Evolutionary conservation across 805 yeast genomes (phyloP).

Genomic region (Jamesozyma piceae): DNA sequence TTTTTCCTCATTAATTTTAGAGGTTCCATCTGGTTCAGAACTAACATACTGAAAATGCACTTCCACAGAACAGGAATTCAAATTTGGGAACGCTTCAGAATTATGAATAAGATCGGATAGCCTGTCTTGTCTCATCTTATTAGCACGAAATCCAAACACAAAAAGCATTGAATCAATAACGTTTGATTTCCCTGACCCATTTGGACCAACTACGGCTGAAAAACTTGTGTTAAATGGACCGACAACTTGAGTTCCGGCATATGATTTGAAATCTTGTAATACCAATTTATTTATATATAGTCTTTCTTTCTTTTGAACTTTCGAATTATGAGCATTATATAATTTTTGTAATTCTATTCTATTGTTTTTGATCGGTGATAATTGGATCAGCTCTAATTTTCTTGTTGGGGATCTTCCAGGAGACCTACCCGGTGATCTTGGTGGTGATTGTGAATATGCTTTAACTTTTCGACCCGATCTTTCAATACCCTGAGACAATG

Average conservation of each 20-base stretch:
- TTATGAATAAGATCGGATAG: constrained; percentile 88
- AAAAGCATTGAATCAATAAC: constrained; percentile 93
- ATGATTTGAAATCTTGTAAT: constrained; percentile 82
- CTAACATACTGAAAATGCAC: constrained; percentile 73
- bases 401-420: constrained; percentile 32
- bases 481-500: constrained; percentile 16
- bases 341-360: constrained; percentile 27
- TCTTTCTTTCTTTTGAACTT: constrained; percentile 38
- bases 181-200: constrained; percentile 96
- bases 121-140: constrained; percentile 93
- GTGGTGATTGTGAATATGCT: constrained; percentile 24
- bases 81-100: constrained; percentile 59
- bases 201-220: constrained; percentile 97
- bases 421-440: constrained; percentile 27
- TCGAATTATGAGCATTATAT: constrained; percentile 21
- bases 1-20: constrained; percentile 43
- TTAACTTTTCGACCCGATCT: constrained; percentile 30
- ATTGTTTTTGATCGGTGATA: constrained; percentile 33
- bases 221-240: constrained; percentile 94
- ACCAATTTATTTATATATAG: constrained; percentile 68
- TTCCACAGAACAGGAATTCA: constrained; percentile 79
- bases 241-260: constrained; percentile 84
- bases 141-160: constrained; percentile 94
- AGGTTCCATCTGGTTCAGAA: constrained; percentile 43
- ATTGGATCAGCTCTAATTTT: constrained; percentile 34